These are phyloP conservation scores for Alternaria metachromatica DNA, from an alignment of 2,329 filamentous ascomycete species.

Conservation along the genomic window DNA sequence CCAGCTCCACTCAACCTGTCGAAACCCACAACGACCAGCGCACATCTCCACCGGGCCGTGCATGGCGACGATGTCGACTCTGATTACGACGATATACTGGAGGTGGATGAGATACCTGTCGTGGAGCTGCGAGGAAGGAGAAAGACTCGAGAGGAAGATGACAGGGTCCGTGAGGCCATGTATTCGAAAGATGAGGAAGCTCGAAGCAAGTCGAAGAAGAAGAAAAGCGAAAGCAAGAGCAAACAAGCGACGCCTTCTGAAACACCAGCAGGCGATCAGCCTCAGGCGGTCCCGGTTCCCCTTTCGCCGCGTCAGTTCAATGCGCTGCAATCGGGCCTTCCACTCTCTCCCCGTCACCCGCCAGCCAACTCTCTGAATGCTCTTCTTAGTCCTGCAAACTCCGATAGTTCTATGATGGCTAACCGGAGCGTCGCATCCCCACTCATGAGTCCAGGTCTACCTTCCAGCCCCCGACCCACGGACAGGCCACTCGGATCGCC, in stretches of 20 bases:
- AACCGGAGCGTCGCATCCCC: conserved; percentile 53
- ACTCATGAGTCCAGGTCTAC: conserved; percentile 68
- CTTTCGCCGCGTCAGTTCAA: conserved; percentile 43
- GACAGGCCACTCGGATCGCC: conserved; percentile 67
- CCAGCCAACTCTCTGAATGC: conserved; percentile 48
- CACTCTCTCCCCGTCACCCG: conserved; percentile 48
- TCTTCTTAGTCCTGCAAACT: conserved; percentile 59
- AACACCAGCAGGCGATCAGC: conserved; percentile 21
- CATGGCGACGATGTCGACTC: conserved; percentile 73
- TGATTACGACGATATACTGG: conserved; percentile 81
- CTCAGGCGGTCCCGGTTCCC: conserved; percentile 25
- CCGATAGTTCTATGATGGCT: conserved; percentile 47
- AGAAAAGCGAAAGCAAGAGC: conserved; percentile 62
- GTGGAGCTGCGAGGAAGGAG: conserved; percentile 71
- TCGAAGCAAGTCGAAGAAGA: conserved; percentile 77
- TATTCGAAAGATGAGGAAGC: conserved; percentile 71
- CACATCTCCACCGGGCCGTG: conserved; percentile 54
- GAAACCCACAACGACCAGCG: conserved; percentile 50
- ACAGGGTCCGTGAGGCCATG: conserved; percentile 75
- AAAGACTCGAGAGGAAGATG: conserved; percentile 87
- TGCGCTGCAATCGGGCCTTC: conserved; percentile 40
- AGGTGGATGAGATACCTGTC: conserved; percentile 68
- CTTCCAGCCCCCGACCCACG: conserved; percentile 66
- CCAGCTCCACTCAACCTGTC: conserved; percentile 82
- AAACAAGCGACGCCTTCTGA: conserved; percentile 43